Evolutionary conservation across 169 alveolate species (phyloP), one percentile per base, ranked within the genome.

Genomic region (Eimeria tenella): DNA sequence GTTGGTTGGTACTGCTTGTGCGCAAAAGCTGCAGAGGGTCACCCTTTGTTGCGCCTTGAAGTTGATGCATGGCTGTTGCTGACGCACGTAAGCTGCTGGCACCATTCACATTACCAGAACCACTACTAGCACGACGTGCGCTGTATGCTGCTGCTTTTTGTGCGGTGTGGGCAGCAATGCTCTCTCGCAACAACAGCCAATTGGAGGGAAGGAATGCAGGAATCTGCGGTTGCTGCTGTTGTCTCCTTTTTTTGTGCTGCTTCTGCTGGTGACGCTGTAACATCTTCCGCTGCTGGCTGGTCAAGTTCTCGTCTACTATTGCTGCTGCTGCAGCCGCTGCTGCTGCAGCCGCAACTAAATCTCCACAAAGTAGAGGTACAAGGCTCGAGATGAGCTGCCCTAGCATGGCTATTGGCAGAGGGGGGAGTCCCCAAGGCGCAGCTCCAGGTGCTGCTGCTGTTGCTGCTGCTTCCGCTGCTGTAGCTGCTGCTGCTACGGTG

Each of bases 301-400:
- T 81, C 74, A 81, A 71, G 89, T 58, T 81, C n/a, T 53, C 89
- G 23, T 81, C 89, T 4, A 81, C 89, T 42, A 81, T 81, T 4
- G 89, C 89, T 58, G 89, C 89, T 50, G 89, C 89, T 6, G 89
- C 89, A 6, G 89, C 89, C 6, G 89, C 89, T 13, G 89, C 89
- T 56, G 89, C 89, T 5, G 89, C 89, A 7, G 74, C 89, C 73
- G 73, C 89, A 81, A 81, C 74, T 81, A 52, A 68, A 10, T 81
- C 89, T 81, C 60, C 55, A 71, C 89, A 81, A 68, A 81, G 89
- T 10, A 81, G 23, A 10, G 89, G 89, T 71, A 81, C 89, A 13
- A 81, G 89, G 73, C 73, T 53, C 74, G 70, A 68, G 42, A 81
- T 55, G 42, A 81, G 89, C 56, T 81, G 55, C 58, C 89, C 50